Evolutionary conservation across 1,139 yeast species (phyloP), one percentile per base, ranked within the genome.

Genomic region (Kodamaea plutei): DNA sequence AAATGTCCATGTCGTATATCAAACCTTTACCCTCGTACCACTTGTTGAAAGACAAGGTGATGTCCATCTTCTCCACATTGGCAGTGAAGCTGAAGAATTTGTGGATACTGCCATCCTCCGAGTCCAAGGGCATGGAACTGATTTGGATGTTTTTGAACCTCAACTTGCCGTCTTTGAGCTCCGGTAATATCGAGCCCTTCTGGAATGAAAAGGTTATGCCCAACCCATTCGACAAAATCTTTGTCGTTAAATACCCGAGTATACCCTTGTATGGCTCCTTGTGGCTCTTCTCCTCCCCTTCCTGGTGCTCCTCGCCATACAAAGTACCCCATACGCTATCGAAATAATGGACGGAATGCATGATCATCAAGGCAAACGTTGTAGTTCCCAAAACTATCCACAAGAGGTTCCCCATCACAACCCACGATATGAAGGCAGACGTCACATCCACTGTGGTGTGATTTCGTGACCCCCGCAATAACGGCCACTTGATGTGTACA

Each of bases 21-120:
- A 83, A 56, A 0, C 93, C 93, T 28, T 70, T 68, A 0, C 87
- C 81, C 37, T 73, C 73, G 30, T 77, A 66, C 89, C 89, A 82
- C 51, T 82, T 82, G 26, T 68, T 65, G 39, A 82, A 73, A 1
- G 84, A 76, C 14, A 82, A 56, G 0, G 82, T 71, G 24, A 81
- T 48, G 39, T 75, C 76, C 39, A 80, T 58, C 11, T 75, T 67
- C 32, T 78, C 74, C 17, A 80, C 62, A 10, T 56, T 57, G 18
- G 79, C 67, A 8, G 59, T 52, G 20, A 67, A 58, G 12, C 42
- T 42, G 28, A 43, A 33, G 31, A 36, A 26, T 16, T 31, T 34
- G 21, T 33, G 33, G 14, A 23, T 36, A 12, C 38, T 45, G n/a
- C 41, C 48, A 8, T 43, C 41, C 3, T 23, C 31, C 9, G 16